A percentile compares a stretch with the other conserved stretches of the same genome.
These are phyloP conservation scores for Trichoderma breve DNA, from an alignment of 2,329 filamentous ascomycete genomes.

Conservation along the genomic window DNA sequence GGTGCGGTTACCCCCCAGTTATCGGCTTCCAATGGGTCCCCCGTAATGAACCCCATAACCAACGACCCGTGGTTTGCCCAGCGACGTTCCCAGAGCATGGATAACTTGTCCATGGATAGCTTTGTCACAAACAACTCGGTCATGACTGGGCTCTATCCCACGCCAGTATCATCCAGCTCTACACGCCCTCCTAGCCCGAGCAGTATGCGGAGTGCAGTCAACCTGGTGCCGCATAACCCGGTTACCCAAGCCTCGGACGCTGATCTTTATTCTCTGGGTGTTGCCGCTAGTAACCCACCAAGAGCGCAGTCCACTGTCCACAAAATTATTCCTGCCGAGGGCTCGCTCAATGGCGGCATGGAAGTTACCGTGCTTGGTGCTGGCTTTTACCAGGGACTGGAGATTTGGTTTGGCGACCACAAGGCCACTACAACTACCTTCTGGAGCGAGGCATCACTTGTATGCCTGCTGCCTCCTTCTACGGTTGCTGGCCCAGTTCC, in stretches of 20 bases:
- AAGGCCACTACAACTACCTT: conserved; percentile 70
- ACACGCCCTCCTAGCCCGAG: conserved; percentile 77
- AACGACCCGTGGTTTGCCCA: conserved; percentile 59
- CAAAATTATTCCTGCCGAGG: conserved; percentile 80
- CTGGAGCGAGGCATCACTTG: conserved; percentile 76
- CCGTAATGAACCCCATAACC: conserved; percentile 58
- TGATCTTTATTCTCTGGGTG: conserved; percentile 50
- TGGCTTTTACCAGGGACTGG: conserved; percentile 71
- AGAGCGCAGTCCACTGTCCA: conserved; percentile 61
- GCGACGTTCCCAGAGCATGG: conserved; percentile 62
- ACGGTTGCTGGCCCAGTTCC: conserved; percentile 64
- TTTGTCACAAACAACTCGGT: conserved; percentile 27
- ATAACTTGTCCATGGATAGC: conserved; percentile 46
- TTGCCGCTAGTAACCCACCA: conserved; percentile 47
- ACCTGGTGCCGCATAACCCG: conserved; percentile 42
- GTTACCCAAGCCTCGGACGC: conserved; percentile 48
- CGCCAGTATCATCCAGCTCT: conserved; percentile 67
- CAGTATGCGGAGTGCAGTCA: conserved; percentile 46
- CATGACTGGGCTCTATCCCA: conserved; percentile 66
- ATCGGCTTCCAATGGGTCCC: conserved; percentile 55
- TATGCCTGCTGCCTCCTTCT: conserved; percentile 74
- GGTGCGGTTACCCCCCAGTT: conserved; percentile 41
- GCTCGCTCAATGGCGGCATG: conserved; percentile 77
- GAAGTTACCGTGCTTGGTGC: conserved; percentile 84
- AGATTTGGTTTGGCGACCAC: conserved; percentile 76